Conservation (phyloP, 345 rosid species). For the Hibiscus mutabilis region DNA sequence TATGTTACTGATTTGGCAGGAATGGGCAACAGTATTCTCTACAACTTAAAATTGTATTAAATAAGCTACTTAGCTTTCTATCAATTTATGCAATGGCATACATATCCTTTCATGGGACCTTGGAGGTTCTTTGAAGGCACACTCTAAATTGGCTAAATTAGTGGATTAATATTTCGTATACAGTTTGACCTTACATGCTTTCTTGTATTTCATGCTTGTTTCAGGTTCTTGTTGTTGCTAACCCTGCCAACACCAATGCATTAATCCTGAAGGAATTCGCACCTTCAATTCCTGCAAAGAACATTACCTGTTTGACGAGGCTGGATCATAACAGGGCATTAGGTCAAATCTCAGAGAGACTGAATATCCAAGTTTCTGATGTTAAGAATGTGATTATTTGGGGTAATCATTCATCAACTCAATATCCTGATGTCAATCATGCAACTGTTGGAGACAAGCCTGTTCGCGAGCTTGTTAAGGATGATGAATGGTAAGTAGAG, state of each 20-base stretch:
- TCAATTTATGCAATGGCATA: not conserved
- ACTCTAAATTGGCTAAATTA: not conserved
- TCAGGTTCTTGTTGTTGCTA: constrained; percentile 97
- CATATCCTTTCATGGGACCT: not conserved
- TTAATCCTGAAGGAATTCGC: constrained; percentile 95
- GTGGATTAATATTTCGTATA: not conserved
- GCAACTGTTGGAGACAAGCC: constrained; percentile 84
- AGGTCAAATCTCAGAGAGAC: constrained; percentile 91
- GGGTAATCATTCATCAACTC: constrained; percentile 98
- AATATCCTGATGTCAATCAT: constrained; percentile 98
- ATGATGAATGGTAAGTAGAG: constrained; percentile 64
- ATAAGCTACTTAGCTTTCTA: not conserved
- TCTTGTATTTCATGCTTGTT: not conserved
- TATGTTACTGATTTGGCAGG: not conserved
- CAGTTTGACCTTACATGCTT: not conserved
- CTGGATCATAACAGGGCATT: constrained; percentile 98
- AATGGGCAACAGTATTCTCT: not conserved
- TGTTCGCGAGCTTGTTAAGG: constrained; percentile 76
- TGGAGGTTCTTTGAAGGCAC: not conserved
- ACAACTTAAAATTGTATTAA: not conserved
- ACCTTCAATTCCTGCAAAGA: constrained; percentile 89
- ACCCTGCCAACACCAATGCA: constrained; percentile 98
- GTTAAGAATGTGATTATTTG: constrained; percentile 93
- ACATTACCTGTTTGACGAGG: constrained; percentile 92
- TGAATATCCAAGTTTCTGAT: constrained; percentile 78